Percentiles rank a stretch among this genome's conserved stretches.
Evolutionary conservation across 2,329 filamentous ascomycete genomes (phyloP).

Genomic region (Penicillium sp.): DNA sequence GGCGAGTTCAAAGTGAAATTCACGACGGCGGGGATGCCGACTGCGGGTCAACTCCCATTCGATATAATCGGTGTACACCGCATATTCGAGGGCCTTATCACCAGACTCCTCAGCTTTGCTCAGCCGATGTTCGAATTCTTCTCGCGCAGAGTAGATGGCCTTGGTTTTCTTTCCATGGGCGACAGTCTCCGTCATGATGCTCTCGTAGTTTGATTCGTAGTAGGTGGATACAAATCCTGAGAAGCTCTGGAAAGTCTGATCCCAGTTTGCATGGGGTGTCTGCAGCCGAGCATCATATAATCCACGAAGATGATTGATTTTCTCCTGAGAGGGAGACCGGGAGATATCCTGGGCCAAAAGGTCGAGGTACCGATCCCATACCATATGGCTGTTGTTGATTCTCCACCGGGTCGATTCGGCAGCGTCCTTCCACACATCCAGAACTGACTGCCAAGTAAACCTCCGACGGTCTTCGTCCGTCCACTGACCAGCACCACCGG

Average conservation of each 20-base stretch:
- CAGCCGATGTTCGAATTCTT: slow-evolving; percentile 55
- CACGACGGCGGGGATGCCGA: slow-evolving; percentile 48
- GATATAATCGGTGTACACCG: slow-evolving; percentile 66
- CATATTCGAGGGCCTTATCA: slow-evolving; percentile 55
- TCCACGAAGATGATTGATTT: slow-evolving; percentile 49
- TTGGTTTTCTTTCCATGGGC: slow-evolving; percentile 55
- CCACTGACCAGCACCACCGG: slow-evolving; percentile 37
- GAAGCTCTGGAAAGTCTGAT: slow-evolving; percentile 59
- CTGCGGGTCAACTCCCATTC: slow-evolving; percentile 75
- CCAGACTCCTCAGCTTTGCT: slow-evolving; percentile 52
- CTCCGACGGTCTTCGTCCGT: slow-evolving; percentile 59
- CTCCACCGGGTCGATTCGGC: slow-evolving; percentile 60
- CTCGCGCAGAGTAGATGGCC: slow-evolving; percentile 53
- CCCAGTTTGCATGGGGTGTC: slow-evolving; percentile 60
- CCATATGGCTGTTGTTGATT: slow-evolving; percentile 60
- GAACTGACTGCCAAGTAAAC: slow-evolving; percentile 57
- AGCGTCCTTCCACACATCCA: slow-evolving; percentile 58
- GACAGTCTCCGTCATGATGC: slow-evolving; percentile 58
- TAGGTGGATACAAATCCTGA: slow-evolving; percentile 61
- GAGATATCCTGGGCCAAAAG: slow-evolving; percentile 56
- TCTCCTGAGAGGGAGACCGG: slow-evolving; percentile 48
- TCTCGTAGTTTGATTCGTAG: slow-evolving; percentile 56
- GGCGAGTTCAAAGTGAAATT: slow-evolving; percentile 55
- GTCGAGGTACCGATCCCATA: slow-evolving; percentile 63
- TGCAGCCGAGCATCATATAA: slow-evolving; percentile 57